phyloP scores from a whole-genome alignment of 306 rosid genomes.

The Cucurbita maxima region DNA sequence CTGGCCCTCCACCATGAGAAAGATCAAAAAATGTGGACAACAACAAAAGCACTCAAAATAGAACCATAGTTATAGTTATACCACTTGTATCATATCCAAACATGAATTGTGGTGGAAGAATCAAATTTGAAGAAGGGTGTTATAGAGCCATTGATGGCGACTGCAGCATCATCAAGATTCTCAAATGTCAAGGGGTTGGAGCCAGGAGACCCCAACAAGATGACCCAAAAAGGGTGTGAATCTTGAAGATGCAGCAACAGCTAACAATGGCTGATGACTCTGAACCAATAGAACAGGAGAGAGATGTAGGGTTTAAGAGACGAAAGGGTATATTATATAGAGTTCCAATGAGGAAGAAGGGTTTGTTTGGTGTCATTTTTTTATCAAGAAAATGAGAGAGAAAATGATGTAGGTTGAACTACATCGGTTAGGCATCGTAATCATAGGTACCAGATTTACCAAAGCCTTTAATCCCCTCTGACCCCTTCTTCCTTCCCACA shows the following conservation, averaged over 20 bases:
- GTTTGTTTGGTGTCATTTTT: not conserved
- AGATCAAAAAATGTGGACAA: not conserved
- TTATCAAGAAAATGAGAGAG: slow-evolving; percentile 8
- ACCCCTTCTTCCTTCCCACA: slow-evolving; percentile 22
- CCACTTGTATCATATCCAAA: not conserved
- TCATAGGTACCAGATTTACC: slow-evolving; percentile 50
- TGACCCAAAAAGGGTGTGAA: slow-evolving; percentile 33
- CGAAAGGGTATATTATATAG: slow-evolving; percentile 3
- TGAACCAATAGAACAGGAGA: not conserved
- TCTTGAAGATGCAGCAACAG: slow-evolving; percentile 94
- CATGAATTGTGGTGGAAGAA: not conserved
- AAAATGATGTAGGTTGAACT: slow-evolving; percentile 12
- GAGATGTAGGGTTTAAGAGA: not conserved
- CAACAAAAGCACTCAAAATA: not conserved
- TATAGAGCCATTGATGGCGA: slow-evolving; percentile 20
- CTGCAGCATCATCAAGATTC: slow-evolving; percentile 97
- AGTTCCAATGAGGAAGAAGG: not conserved
- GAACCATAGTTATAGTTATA: slow-evolving; percentile 2
- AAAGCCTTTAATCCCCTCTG: slow-evolving; percentile 30
- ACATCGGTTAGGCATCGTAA: slow-evolving; percentile 57
- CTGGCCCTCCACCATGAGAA: not conserved
- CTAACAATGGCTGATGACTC: slow-evolving; percentile 34
- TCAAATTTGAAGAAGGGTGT: not conserved
- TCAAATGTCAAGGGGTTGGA: slow-evolving; percentile 11
- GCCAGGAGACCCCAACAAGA: not conserved